These are phyloP conservation scores for Vararia minispora DNA, from an alignment of 768 basidiomycete genomes.

Conservation along the genomic window DNA sequence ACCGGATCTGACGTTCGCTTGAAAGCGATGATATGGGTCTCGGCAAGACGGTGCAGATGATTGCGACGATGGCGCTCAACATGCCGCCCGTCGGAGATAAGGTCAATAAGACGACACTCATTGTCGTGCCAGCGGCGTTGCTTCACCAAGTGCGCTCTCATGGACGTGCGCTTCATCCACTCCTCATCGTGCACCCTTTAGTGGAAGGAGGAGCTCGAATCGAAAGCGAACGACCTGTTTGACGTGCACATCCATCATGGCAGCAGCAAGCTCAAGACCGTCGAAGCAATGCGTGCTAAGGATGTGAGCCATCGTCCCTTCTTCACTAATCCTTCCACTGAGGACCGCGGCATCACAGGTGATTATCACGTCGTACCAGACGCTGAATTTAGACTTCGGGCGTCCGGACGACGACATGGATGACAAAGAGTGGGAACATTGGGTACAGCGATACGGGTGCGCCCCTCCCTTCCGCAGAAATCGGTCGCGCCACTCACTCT, in stretches of 20 bases:
- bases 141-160: slow-evolving; percentile 41
- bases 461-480: not conserved
- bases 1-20: not conserved
- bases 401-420: slow-evolving; percentile 36
- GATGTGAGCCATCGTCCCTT: slow-evolving; percentile 28
- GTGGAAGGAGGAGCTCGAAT: slow-evolving; percentile 68
- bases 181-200: slow-evolving; percentile 15
- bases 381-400: slow-evolving; percentile 47
- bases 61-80: slow-evolving; percentile 67
- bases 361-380: slow-evolving; percentile 71
- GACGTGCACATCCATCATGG: slow-evolving; percentile 64
- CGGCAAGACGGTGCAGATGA: slow-evolving; percentile 73
- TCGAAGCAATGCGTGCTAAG: slow-evolving; percentile 36
- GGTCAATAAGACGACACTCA: slow-evolving; percentile 47
- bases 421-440: slow-evolving; percentile 36
- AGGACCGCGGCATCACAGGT: slow-evolving; percentile 38
- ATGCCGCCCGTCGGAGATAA: slow-evolving; percentile 36
- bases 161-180: not conserved
- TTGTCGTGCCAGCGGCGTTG: slow-evolving; percentile 69
- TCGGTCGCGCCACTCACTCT: no score
- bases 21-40: slow-evolving; percentile 58
- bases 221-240: slow-evolving; percentile 54
- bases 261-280: slow-evolving; percentile 49
- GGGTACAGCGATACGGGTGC: slow-evolving; percentile 40
- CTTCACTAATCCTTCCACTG: no score